Percentiles rank a stretch among this genome's conserved stretches.
These are phyloP conservation scores for Volvariella surrecta DNA, from an alignment of 1,284 basidiomycete species.

Conservation along the genomic window DNA sequence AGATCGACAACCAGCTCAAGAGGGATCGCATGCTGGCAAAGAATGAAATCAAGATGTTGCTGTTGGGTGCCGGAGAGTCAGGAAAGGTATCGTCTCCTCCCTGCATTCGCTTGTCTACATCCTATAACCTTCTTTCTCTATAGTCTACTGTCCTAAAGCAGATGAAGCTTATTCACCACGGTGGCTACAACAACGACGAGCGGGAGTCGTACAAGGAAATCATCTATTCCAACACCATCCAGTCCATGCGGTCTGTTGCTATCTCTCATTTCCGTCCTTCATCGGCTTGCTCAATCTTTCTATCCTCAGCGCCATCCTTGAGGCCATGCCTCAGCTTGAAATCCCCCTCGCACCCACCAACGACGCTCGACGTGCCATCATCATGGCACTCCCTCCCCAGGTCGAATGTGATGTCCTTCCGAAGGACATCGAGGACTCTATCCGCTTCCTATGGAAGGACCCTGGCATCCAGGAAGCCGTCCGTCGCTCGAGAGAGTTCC, in stretches of 20 bases:
- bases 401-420: constrained; percentile 82
- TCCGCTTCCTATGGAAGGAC: constrained; percentile 86
- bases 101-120: background rate
- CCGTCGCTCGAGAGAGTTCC: constrained; percentile 83
- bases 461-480: constrained; percentile 81
- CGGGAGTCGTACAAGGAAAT: constrained; percentile 96
- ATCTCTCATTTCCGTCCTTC: background rate
- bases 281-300: constrained; percentile 1
- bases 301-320: constrained; percentile 71
- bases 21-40: constrained; percentile 86
- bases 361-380: constrained; percentile 68
- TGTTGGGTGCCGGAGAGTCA: constrained; percentile 90
- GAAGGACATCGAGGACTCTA: constrained; percentile 71
- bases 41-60: constrained; percentile 92
- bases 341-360: constrained; percentile 42
- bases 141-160: constrained; percentile 92
- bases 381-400: constrained; percentile 80
- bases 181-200: constrained; percentile 87
- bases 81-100: constrained; percentile 54
- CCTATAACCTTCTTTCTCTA: background rate
- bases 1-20: constrained; percentile 95
- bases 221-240: constrained; percentile 93
- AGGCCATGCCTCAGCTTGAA: constrained; percentile 72
- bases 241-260: constrained; percentile 79
- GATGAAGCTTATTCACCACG: constrained; percentile 94